These are phyloP conservation scores for Entomortierella parvispora DNA, from an alignment of 192 early-diverging fungal species.

Conservation along the genomic window DNA sequence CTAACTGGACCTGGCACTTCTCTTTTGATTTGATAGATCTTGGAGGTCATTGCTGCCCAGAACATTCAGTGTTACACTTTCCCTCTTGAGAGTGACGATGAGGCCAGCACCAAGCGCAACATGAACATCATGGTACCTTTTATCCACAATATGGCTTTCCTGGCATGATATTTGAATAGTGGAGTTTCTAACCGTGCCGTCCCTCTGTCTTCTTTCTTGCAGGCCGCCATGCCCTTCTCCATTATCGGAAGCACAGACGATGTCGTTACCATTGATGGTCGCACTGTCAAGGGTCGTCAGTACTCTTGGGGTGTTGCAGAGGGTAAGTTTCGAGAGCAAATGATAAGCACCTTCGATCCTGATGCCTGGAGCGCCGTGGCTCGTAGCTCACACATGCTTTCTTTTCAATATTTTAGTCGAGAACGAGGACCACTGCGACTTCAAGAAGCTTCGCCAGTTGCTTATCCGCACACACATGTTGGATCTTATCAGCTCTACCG, in stretches of 20 bases:
- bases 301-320: conserved; percentile 99
- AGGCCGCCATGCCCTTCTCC: conserved; percentile 93
- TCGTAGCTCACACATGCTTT: too few relatives aligned
- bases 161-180: conserved; percentile 4
- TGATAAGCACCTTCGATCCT: too few relatives aligned
- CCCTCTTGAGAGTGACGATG: conserved; percentile 91
- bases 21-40: conserved; percentile 61
- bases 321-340: too few relatives aligned
- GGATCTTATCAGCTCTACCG: conserved; percentile 92
- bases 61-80: conserved; percentile 93
- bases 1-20: background rate
- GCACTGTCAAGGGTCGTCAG: conserved; percentile 93
- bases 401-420: conserved; percentile 66
- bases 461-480: conserved; percentile 97
- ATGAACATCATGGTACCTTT: conserved; percentile 82
- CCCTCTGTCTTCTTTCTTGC: conserved; percentile 7
- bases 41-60: conserved; percentile 92
- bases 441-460: conserved; percentile 94
- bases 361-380: too few relatives aligned
- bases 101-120: conserved; percentile 79
- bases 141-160: conserved; percentile 10
- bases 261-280: conserved; percentile 83
- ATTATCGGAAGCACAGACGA: conserved; percentile 94
- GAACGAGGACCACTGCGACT: conserved; percentile 97
- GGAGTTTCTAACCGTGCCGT: background rate